Conservation (phyloP, 495 filamentous ascomycete species). For the Tuber melanosporum region DNA sequence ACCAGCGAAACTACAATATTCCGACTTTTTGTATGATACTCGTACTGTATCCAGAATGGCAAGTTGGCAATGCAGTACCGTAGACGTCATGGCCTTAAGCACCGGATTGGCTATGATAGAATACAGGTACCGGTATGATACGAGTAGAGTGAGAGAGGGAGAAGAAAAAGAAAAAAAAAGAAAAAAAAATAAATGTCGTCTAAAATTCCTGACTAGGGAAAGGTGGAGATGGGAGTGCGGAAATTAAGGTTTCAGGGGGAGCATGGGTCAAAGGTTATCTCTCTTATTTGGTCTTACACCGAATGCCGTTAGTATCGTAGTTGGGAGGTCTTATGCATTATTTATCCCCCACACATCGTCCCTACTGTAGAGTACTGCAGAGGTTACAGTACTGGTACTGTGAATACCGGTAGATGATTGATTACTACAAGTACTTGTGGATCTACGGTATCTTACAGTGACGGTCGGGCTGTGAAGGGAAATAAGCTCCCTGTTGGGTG, state of each 20-base stretch:
- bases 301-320: not conserved
- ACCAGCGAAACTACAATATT: not conserved
- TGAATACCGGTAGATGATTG: not conserved
- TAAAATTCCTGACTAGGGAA: not conserved
- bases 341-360: not conserved
- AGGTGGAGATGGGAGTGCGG: not conserved
- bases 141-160: too few species aligned
- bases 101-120: too few species aligned
- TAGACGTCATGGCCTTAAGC: not conserved
- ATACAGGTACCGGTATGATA: too few species aligned
- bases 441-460: not conserved
- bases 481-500: not conserved
- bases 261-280: not conserved
- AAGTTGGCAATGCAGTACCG: not conserved
- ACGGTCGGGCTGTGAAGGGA: not conserved
- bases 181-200: not conserved
- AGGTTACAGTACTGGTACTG: too few species aligned
- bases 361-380: too few species aligned
- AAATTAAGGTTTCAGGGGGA: not conserved
- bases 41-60: not conserved
- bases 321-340: not conserved
- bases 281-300: not conserved
- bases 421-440: not conserved
- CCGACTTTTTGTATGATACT: not conserved
- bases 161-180: too few species aligned